Evolutionary conservation across 1,139 yeast genomes (phyloP).

Genomic region (Scheffersomyces lignicola): DNA sequence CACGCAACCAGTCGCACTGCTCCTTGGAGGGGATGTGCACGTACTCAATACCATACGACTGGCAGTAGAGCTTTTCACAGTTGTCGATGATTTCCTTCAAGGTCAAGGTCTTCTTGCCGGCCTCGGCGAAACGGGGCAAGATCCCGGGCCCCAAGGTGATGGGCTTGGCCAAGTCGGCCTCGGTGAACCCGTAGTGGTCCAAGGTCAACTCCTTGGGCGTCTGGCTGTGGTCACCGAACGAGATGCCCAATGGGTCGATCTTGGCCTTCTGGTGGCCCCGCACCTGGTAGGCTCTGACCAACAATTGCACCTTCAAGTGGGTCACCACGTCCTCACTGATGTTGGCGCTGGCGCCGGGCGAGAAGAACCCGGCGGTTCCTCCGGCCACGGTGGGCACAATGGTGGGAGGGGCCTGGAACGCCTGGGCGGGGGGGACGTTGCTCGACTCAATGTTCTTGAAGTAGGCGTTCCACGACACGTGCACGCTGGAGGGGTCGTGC

Average conservation of each 20-base stretch:
- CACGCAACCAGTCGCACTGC: constrained; percentile 98
- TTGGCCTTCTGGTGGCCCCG: constrained; percentile 96
- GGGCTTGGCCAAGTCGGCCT: constrained; percentile 77
- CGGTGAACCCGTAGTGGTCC: constrained; percentile 89
- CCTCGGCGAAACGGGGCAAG: constrained; percentile 82
- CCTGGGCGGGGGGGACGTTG: constrained; percentile 66
- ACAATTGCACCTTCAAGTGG: constrained; percentile 91
- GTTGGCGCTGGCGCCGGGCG: constrained; percentile 46
- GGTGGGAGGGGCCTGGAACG: constrained; percentile 90
- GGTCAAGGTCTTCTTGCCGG: constrained; percentile 64
- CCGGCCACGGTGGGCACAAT: constrained; percentile 76
- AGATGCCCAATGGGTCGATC: constrained; percentile 90
- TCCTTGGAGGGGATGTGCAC: constrained; percentile 95
- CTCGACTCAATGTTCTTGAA: constrained; percentile 84
- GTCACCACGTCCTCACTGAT: constrained; percentile 67
- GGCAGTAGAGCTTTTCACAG: constrained; percentile 86
- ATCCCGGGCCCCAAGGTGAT: constrained; percentile 97
- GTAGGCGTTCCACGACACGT: constrained; percentile 95
- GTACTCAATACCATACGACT: constrained; percentile 89
- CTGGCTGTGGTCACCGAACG: constrained; percentile 66
- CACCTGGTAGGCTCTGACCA: constrained; percentile 98
- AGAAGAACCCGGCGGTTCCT: constrained; percentile 57
- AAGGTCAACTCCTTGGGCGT: constrained; percentile 85
- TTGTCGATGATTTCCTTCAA: constrained; percentile 73
- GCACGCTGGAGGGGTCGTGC: constrained; percentile 86